These are phyloP conservation scores for Rhizopogon vesiculosus DNA, from an alignment of 768 basidiomycete species.

Conservation along the genomic window DNA sequence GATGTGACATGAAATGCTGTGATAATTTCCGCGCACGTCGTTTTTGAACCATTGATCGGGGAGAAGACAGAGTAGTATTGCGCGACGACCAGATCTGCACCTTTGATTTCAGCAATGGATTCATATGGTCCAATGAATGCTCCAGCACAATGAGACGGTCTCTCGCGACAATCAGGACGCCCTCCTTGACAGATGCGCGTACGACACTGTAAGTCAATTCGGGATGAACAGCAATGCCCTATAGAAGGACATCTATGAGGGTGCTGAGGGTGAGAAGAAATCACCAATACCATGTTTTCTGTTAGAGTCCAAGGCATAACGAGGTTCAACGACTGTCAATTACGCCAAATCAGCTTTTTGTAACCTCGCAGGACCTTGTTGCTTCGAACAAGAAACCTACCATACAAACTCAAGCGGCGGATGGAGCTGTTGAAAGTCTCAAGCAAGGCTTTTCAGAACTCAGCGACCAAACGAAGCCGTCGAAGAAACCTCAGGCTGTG, in stretches of 20 bases:
- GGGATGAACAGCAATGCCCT: conserved; percentile 88
- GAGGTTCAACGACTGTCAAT: too few relatives aligned
- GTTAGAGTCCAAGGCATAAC: conserved; percentile 96
- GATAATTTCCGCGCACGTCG: conserved; percentile 42
- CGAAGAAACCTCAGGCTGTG: too few relatives aligned
- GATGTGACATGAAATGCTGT: conserved; percentile 74
- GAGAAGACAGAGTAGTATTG: conserved; percentile 62
- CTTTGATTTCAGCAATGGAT: conserved; percentile 16
- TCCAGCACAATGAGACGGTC: conserved; percentile 40
- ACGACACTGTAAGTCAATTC: conserved; percentile 66
- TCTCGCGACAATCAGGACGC: conserved; percentile 44
- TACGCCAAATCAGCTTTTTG: too few relatives aligned
- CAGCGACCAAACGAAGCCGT: too few relatives aligned
- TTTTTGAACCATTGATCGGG: conserved; percentile 9
- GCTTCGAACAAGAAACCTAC: too few relatives aligned
- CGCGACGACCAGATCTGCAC: conserved; percentile 52
- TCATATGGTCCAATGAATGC: conserved; percentile 16
- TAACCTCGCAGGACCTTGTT: too few relatives aligned
- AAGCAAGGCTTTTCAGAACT: too few relatives aligned
- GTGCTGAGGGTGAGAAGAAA: background rate
- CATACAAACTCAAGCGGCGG: too few relatives aligned
- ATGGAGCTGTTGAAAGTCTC: too few relatives aligned
- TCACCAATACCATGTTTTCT: conserved; percentile 77
- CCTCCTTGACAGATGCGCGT: conserved; percentile 21
- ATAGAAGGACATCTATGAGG: background rate